Conservation (phyloP, 192 early-diverging fungal species). For the Backusella tarrabulga region DNA sequence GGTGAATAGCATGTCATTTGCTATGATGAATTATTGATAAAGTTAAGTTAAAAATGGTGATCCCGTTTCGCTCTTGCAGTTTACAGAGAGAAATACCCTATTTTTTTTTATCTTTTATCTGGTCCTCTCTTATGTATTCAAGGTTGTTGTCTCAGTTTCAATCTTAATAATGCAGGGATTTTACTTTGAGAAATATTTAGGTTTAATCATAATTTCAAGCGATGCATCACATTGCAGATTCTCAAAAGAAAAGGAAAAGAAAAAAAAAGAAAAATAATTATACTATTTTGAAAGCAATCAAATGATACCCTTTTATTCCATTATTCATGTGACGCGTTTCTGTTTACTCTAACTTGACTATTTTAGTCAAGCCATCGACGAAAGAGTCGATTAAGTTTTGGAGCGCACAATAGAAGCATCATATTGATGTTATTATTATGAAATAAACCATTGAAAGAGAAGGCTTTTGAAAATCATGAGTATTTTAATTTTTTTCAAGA, state of each 20-base stretch:
- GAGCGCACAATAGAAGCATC: neutral
- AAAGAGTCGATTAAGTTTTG: neutral
- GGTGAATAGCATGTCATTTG: too few species aligned
- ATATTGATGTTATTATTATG: neutral
- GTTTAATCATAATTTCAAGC: neutral
- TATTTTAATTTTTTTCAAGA: neutral
- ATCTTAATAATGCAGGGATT: neutral
- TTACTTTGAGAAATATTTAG: neutral
- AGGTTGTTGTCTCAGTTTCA: neutral
- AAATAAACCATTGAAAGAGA: neutral
- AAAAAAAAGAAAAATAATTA: neutral
- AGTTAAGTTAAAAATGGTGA: neutral
- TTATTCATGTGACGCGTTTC: neutral
- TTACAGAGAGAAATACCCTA: too few species aligned
- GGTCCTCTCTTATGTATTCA: neutral
- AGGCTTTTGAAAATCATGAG: neutral
- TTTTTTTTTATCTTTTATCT: too few species aligned
- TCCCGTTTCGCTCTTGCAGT: neutral
- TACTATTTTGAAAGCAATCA: neutral
- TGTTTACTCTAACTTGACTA: neutral
- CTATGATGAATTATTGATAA: neutral
- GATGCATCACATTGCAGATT: neutral
- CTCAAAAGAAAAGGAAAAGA: neutral
- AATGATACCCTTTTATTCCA: neutral
- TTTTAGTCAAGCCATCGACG: neutral